Evolutionary conservation across 768 basidiomycete species (phyloP), one percentile per base, ranked within the genome.

Genomic region (Hypsizygus marmoreus): DNA sequence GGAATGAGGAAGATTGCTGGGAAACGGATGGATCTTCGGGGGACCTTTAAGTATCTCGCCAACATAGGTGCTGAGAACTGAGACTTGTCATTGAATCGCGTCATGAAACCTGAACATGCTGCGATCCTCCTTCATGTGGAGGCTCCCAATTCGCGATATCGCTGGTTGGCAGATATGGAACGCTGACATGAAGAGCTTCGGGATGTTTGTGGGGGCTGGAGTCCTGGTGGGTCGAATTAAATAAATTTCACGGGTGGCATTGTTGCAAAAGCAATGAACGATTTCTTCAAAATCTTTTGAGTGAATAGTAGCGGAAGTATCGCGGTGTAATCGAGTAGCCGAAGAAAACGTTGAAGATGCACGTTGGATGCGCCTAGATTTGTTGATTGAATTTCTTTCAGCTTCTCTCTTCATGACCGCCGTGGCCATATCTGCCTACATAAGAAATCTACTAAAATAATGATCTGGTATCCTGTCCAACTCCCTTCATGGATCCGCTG

Each of bases 401-500:
- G 22, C 17, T 24, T 40, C 20, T n/a, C 40, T 47, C 45, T 52
- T 40, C 40, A 54, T 54, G 54, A 54, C 45, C 30, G 31, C 25
- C 23, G 26, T 14, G 17, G 26, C 20, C 32, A 43, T 35, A 44
- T 43, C 47, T 42, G 35, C 35, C 26, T 50, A 16, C 38, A 31
- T 47, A 22, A 42, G n/a, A n/a, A n/a, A n/a, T n/a, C n/a, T n/a
- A n/a, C n/a, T n/a, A n/a, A n/a, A n/a, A n/a, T n/a, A 40, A 58
- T 58, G 57, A 34, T 55, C 44, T 61, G 59, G 59, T 55, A 56
- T 36, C 49, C 53, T 7, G 43, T 55, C 20, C 47, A 41, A 26
- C 39, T 68, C 12, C 60, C 62, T 7, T 55, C 60, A 7, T 71
- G 69, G 71, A 22, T 70, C 12, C 68, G 59, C 29, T 67, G 63